These are phyloP conservation scores for Curvularia hawaiiensis DNA, from an alignment of 2,329 filamentous ascomycete genomes.

Conservation along the genomic window DNA sequence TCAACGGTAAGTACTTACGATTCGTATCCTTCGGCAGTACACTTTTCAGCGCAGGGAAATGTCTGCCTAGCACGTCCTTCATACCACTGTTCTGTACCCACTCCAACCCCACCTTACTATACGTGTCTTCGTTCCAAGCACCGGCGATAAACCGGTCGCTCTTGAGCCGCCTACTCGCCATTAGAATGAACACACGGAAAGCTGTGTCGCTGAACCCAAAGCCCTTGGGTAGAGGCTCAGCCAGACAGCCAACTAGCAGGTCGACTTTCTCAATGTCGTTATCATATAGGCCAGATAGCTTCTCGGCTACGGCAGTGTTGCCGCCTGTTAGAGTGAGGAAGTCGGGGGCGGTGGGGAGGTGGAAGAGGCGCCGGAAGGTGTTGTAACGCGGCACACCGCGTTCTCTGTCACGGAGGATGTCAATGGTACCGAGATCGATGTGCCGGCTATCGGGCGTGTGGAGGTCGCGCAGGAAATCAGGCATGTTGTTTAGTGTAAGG, in stretches of 20 bases:
- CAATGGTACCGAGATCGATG: constrained; percentile 53
- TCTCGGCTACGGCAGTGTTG: neutral
- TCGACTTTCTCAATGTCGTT: constrained; percentile 53
- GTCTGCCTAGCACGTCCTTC: constrained; percentile 52
- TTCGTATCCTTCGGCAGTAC: neutral
- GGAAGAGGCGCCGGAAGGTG: constrained; percentile 53
- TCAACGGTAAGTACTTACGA: neutral
- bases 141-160: constrained; percentile 54
- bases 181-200: constrained; percentile 54
- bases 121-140: constrained; percentile 49
- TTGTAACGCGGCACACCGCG: constrained; percentile 55
- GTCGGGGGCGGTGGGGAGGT: constrained; percentile 42
- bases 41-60: constrained; percentile 45
- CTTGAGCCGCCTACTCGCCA: constrained; percentile 52
- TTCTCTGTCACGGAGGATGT: constrained; percentile 56
- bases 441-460: constrained; percentile 50
- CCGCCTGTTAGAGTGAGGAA: constrained; percentile 35
- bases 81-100: constrained; percentile 53
- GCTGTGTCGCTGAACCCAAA: constrained; percentile 58
- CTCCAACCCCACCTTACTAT: constrained; percentile 49
- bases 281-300: constrained; percentile 38
- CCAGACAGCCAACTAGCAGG: constrained; percentile 50
- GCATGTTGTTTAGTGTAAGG: constrained; percentile 50
- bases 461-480: constrained; percentile 50
- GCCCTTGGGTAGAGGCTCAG: constrained; percentile 52